These are phyloP conservation scores for Fonsecaea erecta DNA, from an alignment of 2,329 filamentous ascomycete genomes.

Conservation along the genomic window DNA sequence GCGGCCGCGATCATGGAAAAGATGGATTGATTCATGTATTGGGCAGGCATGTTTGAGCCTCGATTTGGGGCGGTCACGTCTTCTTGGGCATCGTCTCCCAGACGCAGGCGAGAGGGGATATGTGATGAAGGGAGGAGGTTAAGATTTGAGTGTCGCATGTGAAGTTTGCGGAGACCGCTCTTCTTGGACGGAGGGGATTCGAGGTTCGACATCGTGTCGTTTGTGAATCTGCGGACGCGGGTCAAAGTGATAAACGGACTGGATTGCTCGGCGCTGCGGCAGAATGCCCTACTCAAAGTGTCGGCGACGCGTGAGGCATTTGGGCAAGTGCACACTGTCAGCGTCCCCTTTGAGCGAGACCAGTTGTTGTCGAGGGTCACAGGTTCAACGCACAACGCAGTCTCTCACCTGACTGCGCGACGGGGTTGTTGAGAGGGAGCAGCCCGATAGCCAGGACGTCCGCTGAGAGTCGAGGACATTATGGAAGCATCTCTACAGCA, in stretches of 20 bases:
- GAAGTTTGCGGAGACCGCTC: conserved; percentile 50
- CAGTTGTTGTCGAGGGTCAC: conserved; percentile 18
- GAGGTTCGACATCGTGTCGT: conserved; percentile 27
- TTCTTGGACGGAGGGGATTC: conserved; percentile 36
- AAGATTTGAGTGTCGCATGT: conserved; percentile 49
- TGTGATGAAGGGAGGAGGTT: conserved; percentile 54
- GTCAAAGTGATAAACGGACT: conserved; percentile 13
- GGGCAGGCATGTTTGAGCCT: conserved; percentile 45
- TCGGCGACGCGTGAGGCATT: conserved; percentile 16
- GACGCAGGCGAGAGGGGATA: conserved; percentile 62
- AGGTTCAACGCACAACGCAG: conserved; percentile 16
- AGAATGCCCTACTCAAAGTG: conserved; percentile 18
- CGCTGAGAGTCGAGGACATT: conserved; percentile 21
- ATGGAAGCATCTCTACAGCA: conserved; percentile 14
- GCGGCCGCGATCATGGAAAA: conserved; percentile 91
- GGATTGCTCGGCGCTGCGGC: not conserved
- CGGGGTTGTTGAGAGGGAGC: conserved; percentile 14
- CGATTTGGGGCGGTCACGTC: conserved; percentile 63
- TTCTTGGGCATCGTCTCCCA: conserved; percentile 64
- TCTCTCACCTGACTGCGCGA: conserved; percentile 28
- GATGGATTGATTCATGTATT: conserved; percentile 90
- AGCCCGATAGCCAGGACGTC: conserved; percentile 20
- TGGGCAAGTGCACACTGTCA: conserved; percentile 15
- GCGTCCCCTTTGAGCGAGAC: conserved; percentile 5
- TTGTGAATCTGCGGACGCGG: conserved; percentile 1